A percentile compares a stretch with the other conserved stretches of the same genome.
These are phyloP conservation scores for Pseudognaphalium luteoalbum DNA, from an alignment of 129 eudicot genomes.

Conservation along the genomic window DNA sequence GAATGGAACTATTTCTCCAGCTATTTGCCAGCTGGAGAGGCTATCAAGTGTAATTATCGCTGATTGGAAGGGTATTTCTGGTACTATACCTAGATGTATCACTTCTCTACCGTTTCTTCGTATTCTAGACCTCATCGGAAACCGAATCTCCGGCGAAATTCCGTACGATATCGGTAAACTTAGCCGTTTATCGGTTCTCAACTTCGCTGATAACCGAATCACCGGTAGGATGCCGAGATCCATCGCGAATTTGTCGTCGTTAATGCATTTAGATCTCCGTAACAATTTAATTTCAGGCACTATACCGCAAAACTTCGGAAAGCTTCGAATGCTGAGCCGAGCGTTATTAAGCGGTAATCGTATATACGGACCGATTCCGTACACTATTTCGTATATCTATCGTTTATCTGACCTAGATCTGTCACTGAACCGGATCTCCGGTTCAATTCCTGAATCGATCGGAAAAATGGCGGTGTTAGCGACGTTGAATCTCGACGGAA, in stretches of 20 bases:
- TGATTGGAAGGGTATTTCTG: conserved; percentile 94
- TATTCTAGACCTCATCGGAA: conserved; percentile 70
- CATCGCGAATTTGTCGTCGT: conserved; percentile 40
- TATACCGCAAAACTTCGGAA: conserved; percentile 65
- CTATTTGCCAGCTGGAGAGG: conserved; percentile 60
- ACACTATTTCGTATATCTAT: conserved; percentile 63
- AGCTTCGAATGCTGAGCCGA: conserved; percentile 77
- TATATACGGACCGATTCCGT: conserved; percentile 58
- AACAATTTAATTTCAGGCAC: conserved; percentile 60
- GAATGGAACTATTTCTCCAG: conserved; percentile 83
- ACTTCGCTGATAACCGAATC: conserved; percentile 74
- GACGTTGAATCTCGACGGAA: conserved; percentile 75
- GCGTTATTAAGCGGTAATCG: conserved; percentile 65
- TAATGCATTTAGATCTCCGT: conserved; percentile 95
- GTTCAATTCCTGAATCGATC: conserved; percentile 58
- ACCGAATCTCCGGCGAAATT: conserved; percentile 61
- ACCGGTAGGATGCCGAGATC: conserved; percentile 77
- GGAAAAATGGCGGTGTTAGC: conserved; percentile 86
- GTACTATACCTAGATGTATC: conserved; percentile 68
- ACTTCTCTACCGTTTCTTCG: conserved; percentile 60
- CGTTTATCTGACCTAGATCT: conserved; percentile 81
- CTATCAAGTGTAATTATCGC: conserved; percentile 75
- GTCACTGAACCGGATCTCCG: conserved; percentile 68
- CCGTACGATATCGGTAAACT: conserved; percentile 69
- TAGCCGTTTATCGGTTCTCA: conserved; percentile 65